Evolutionary conservation across 805 yeast genomes (phyloP), one percentile per base, ranked within the genome.

Genomic region (Cyberlindnera lachancei): DNA sequence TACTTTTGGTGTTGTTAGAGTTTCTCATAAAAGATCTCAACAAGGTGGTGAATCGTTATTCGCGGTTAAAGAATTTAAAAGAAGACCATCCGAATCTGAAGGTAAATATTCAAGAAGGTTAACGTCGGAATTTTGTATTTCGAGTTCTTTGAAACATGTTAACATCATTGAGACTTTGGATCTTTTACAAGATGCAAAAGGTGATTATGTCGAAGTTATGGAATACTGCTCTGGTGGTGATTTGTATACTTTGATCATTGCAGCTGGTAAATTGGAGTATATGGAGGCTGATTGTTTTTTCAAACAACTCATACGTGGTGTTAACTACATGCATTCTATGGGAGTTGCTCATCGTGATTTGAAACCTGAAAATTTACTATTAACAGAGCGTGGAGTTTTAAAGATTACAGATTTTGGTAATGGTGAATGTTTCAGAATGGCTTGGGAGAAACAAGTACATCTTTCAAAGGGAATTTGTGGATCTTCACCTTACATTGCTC

Each of bases 321-420:
- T 86, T 18, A 74, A 73, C 34, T 86, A 83, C 62, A 79, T 87
- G 86, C 96, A 87, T 58, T 75, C 76, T 22, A 78, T 82, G 75
- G 96, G 96, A 16, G 79, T 87, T 33, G 81, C 85, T 4, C 96
- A 87, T 56, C 67, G 95, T 32, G 96, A 87, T 56, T 66, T 87
- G 48, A 87, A 87, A 57, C 88, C 95, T 0, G 96, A 87, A 48
- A 87, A 87, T 53, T 56, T 87, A 27, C 60, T 87, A 35, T 58
- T 86, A 25, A 81, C 92, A 0, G 73, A 75, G 23, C 68, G 68
- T 38, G 95, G 95, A 27, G 63, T 66, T 12, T 55, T 87, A 34
- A 86, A 86, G 53, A 81, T 86, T 37, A 80, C 94, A 3, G 96
- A 86, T 61, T 87, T 87, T 48, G 96, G 96, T 23, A 80, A 79